A percentile compares a stretch with the other conserved stretches of the same genome.
Conservation (phyloP, 257 asterid species). For the Scutellaria barbata region DNA sequence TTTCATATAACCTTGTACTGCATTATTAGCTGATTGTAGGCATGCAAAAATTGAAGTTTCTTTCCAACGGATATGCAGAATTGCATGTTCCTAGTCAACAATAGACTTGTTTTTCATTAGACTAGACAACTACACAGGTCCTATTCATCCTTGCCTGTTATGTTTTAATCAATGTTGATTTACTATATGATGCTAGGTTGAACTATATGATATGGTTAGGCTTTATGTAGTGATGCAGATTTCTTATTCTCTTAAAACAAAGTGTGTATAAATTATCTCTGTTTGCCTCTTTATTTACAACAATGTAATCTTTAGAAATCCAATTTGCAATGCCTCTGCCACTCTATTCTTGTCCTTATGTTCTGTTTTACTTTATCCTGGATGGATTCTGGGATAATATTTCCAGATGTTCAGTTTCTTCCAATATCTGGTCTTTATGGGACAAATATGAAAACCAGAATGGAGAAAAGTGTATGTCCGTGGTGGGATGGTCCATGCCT, state of each 20-base stretch:
- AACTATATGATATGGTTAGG: slow-evolving; percentile 8
- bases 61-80: neutral
- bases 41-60: neutral
- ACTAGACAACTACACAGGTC: neutral
- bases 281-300: slow-evolving; percentile 5
- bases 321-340: slow-evolving; percentile 14
- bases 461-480: slow-evolving; percentile 64
- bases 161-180: neutral
- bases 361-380: slow-evolving; percentile 2
- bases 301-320: neutral
- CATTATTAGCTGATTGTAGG: slow-evolving; percentile 3
- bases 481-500: slow-evolving; percentile 96
- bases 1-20: neutral
- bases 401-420: slow-evolving; percentile 87
- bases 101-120: neutral
- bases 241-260: slow-evolving; percentile 14
- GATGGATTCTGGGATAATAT: slow-evolving; percentile 16
- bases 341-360: neutral
- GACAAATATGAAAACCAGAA: slow-evolving; percentile 68
- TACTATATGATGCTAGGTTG: neutral
- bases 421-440: slow-evolving; percentile 94
- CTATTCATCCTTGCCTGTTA: neutral
- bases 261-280: slow-evolving; percentile 1
- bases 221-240: slow-evolving; percentile 6
- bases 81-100: neutral